A percentile compares a stretch with the other conserved stretches of the same genome.
Evolutionary conservation across 1,139 yeast genomes (phyloP).

Genomic region (Entelexis sorbosivorans): DNA sequence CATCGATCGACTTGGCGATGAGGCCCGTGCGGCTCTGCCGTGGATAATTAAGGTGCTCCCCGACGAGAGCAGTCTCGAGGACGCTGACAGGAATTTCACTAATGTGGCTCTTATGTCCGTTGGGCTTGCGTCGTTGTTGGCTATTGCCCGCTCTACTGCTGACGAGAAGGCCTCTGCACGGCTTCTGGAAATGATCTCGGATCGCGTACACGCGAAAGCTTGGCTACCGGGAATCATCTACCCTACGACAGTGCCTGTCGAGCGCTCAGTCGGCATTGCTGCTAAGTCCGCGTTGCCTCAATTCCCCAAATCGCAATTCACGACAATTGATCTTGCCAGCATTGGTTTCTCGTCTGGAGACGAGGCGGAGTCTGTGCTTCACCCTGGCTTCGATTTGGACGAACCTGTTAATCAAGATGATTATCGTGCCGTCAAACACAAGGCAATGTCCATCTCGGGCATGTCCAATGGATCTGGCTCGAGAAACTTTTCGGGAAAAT

Average conservation of each 20-base stretch:
- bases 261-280: background rate
- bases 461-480: background rate
- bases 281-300: background rate
- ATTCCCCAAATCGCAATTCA: background rate
- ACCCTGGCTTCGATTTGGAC: constrained; percentile 11
- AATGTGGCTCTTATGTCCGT: constrained; percentile 5
- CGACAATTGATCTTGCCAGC: background rate
- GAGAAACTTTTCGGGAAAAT: constrained; percentile 5
- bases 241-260: constrained; percentile 16
- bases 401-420: constrained; percentile 9
- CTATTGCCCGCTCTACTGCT: constrained; percentile 21
- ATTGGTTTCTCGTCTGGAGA: constrained; percentile 1
- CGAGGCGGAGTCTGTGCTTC: background rate
- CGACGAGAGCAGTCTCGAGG: background rate
- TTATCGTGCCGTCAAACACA: background rate
- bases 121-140: constrained; percentile 21
- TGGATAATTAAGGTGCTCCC: constrained; percentile 12
- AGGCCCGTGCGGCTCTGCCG: constrained; percentile 16
- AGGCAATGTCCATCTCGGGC: background rate
- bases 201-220: constrained; percentile 16
- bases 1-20: constrained; percentile 6
- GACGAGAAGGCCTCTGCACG: constrained; percentile 17
- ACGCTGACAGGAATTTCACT: background rate
- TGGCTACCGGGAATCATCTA: constrained; percentile 24
- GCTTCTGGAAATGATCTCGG: constrained; percentile 20